Conservation (phyloP, 2,329 filamentous ascomycete species). For the Hymenotorrendiella dingleyae region DNA sequence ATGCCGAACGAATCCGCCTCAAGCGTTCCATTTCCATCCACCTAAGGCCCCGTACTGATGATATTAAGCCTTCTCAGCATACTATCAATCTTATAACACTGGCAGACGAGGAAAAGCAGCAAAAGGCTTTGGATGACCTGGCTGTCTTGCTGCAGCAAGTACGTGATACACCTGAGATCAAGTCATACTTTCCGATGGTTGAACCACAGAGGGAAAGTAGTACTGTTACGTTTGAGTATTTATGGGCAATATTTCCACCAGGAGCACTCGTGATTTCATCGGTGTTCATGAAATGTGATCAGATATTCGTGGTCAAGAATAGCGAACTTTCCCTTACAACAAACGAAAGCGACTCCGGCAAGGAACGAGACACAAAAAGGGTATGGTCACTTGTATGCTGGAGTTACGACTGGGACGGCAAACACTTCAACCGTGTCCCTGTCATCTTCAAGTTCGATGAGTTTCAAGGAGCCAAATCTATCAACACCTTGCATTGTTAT, state of each 20-base stretch:
- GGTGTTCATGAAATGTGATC: not conserved
- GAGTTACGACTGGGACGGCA: not conserved
- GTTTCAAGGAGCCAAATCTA: not conserved
- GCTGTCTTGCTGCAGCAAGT: too few relatives aligned
- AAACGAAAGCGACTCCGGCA: not conserved
- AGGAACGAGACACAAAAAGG: not conserved
- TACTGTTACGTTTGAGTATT: not conserved
- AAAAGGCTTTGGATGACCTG: not conserved
- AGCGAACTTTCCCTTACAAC: not conserved
- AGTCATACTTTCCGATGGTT: not conserved
- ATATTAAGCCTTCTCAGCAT: not conserved
- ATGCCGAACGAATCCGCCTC: not conserved
- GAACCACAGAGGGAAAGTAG: too few relatives aligned
- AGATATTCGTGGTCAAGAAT: not conserved
- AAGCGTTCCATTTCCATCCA: not conserved
- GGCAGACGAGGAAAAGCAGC: not conserved
- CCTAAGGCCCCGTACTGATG: not conserved
- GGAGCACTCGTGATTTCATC: not conserved
- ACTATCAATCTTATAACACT: not conserved
- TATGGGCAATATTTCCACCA: not conserved
- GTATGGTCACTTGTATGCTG: not conserved
- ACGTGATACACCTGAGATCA: not conserved
- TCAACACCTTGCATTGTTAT: not conserved
- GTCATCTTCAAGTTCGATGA: not conserved
- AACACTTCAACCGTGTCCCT: not conserved